Evolutionary conservation across 2,329 filamentous ascomycete species (phyloP), one percentile per base, ranked within the genome.

Genomic region (Trichoderma sp.): DNA sequence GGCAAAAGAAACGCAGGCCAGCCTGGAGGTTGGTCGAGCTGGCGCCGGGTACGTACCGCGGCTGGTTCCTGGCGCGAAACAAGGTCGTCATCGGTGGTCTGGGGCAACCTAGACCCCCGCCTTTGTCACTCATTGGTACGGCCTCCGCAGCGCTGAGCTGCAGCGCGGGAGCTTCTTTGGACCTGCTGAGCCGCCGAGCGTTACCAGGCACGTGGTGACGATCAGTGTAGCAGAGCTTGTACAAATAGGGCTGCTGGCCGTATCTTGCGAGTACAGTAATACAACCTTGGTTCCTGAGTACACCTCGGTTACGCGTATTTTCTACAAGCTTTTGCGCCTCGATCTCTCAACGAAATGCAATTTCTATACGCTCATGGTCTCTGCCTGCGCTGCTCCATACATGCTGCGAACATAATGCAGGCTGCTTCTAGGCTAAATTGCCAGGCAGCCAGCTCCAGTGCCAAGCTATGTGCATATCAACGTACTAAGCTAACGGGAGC

Each of bases 41-140:
- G 19, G 67, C 24, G 21, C 40, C n/a, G 35, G 68, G 60, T 69
- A 65, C 68, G 55, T 61, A 65, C 68, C 68, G 55, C 55, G 53
- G 62, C 55, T 24, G 61, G 68, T 69, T 60, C 68, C 68, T 69
- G 68, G 61, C 61, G 61, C 68, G 57, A 27, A 60, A 47, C 61
- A 40, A 43, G 60, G 55, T 65, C 68, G 68, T 69, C 68, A 69
- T 69, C 68, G 61, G 55, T 55, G 68, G 68, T 66, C 68, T 65
- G 60, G 62, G 68, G 68, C 68, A 69, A 66, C 68, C 62, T 33
- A 21, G 24, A 57, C 52, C 59, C 68, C 61, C 55, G 40, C 61
- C 43, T n/a, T n/a, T 69, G 52, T 43, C 49, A 68, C 52, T 43
- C 49, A 68, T 58, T 68, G 66, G 66, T 47, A 68, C 66, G 29